phyloP scores from a whole-genome alignment of 2,329 filamentous ascomycete genomes.

The Diaporthe helianthi region DNA sequence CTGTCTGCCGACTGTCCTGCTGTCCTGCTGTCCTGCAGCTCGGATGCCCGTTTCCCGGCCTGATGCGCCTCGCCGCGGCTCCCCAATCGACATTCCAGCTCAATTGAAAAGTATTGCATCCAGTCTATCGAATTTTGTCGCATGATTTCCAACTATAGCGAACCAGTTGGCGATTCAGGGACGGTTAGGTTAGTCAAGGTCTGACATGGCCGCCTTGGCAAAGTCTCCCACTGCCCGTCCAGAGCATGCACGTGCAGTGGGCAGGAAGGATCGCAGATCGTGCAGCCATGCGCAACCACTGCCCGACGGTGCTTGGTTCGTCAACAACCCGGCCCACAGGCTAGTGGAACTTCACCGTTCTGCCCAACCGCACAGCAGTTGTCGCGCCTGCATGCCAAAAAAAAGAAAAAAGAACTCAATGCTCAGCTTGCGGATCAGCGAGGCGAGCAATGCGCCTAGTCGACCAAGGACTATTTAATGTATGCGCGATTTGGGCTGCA shows the following conservation, averaged over 20 bases:
- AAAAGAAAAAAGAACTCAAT: too few relatives aligned
- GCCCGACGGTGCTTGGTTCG: constrained; percentile 5
- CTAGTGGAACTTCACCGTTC: neutral
- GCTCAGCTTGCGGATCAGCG: neutral
- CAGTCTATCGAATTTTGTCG: constrained; percentile 10
- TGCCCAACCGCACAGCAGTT: neutral
- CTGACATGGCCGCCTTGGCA: neutral
- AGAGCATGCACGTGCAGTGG: constrained; percentile 7
- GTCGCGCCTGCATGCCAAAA: neutral
- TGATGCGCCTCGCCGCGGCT: neutral
- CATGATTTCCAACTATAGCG: constrained; percentile 9
- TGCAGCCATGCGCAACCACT: neutral
- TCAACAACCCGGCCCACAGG: neutral
- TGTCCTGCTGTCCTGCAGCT: neutral
- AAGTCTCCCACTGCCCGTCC: neutral
- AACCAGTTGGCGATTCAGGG: neutral
- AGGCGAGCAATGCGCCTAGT: constrained; percentile 4
- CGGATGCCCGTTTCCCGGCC: neutral
- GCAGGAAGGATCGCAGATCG: constrained; percentile 4
- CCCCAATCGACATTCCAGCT: neutral
- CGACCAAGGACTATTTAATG: neutral
- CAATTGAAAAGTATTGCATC: neutral
- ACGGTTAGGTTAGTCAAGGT: neutral
- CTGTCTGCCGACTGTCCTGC: neutral
- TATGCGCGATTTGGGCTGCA: constrained; percentile 1